Conservation (phyloP, 139 green algal genomes). For the Tetradesmus lagerheimii region DNA sequence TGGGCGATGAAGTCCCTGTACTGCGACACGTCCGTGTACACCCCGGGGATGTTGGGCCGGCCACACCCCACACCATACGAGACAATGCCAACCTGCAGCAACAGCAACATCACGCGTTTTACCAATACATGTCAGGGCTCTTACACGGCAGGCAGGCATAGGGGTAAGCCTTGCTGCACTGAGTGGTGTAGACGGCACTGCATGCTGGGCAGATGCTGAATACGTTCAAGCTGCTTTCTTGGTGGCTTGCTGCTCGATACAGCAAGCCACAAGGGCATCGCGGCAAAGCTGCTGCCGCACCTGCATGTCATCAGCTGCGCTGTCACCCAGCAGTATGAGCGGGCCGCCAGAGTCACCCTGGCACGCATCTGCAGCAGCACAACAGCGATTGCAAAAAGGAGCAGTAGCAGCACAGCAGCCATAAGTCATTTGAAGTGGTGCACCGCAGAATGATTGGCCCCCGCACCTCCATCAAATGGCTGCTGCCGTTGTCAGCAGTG, state of each 20-base stretch:
- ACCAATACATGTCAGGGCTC: no score
- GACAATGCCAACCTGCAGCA: slow-evolving; percentile 38
- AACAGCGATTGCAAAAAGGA: neutral
- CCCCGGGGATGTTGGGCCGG: slow-evolving; percentile 22
- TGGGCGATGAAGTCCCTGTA: slow-evolving; percentile 19
- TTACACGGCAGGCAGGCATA: no score
- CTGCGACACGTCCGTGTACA: slow-evolving; percentile 31
- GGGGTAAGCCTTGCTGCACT: no score
- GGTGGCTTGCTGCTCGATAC: no score
- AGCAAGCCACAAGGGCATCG: no score
- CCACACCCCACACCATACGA: slow-evolving; percentile 34
- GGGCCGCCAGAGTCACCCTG: slow-evolving; percentile 41
- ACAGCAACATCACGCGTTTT: neutral
- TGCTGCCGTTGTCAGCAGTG: no score
- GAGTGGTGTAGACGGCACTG: no score
- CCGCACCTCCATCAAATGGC: no score
- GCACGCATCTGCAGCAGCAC: slow-evolving; percentile 1
- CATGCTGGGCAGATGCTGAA: no score
- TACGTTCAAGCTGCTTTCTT: no score
- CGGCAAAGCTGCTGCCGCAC: neutral
- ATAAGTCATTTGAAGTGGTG: no score
- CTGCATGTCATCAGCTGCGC: slow-evolving; percentile 17
- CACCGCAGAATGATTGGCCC: no score
- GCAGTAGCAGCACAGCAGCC: slow-evolving; percentile 13
- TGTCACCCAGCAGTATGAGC: neutral